Evolutionary conservation across 2,329 filamentous ascomycete genomes (phyloP).

Genomic region (Fusarium liriodendri): DNA sequence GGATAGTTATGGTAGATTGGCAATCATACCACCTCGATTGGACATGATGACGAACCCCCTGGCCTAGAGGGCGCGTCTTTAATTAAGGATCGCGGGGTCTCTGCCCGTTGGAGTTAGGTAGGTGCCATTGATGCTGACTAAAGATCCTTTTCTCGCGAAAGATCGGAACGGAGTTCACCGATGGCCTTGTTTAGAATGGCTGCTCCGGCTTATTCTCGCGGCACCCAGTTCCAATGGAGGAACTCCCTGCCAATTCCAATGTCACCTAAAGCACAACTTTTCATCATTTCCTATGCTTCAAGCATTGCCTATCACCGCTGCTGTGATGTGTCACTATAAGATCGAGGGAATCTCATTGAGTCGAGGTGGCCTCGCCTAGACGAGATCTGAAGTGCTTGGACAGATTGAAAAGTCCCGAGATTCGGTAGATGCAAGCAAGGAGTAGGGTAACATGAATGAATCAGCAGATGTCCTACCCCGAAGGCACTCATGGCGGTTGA

Average conservation of each 20-base stretch:
- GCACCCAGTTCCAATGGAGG: neutral
- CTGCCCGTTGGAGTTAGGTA: neutral
- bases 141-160: constrained; percentile 17
- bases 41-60: neutral
- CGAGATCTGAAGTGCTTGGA: constrained; percentile 11
- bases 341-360: neutral
- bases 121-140: neutral
- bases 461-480: constrained; percentile 15
- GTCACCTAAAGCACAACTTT: neutral
- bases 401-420: constrained; percentile 12
- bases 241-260: neutral
- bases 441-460: neutral
- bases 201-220: constrained; percentile 21
- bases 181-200: neutral
- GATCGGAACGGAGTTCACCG: constrained; percentile 19
- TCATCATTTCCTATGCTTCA: neutral
- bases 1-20: neutral
- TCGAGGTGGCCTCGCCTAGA: neutral
- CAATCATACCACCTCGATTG: constrained; percentile 31
- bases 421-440: constrained; percentile 4
- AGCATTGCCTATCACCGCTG: neutral
- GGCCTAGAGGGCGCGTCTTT: neutral
- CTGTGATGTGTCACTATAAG: neutral
- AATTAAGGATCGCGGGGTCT: neutral
- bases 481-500: neutral